Conservation (phyloP, 148 eudicot genomes). For the Vaccinium myrtillus region DNA sequence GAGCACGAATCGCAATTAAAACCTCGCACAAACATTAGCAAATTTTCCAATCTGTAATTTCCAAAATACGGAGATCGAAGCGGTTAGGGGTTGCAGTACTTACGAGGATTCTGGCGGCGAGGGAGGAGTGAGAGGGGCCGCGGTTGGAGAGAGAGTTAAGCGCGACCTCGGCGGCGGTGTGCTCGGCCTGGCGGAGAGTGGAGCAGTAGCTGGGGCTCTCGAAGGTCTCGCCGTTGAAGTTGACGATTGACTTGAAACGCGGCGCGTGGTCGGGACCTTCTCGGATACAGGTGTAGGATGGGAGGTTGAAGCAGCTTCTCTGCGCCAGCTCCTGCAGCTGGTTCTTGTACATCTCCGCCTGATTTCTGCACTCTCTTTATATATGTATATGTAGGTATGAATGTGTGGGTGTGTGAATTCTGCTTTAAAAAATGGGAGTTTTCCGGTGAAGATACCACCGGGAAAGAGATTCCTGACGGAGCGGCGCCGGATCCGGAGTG, state of each 20-base stretch:
- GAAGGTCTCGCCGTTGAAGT: constrained; percentile 27
- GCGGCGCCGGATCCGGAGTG: not conserved
- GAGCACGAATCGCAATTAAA: not conserved
- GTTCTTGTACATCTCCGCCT: constrained; percentile 30
- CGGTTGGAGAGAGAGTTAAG: constrained; percentile 23
- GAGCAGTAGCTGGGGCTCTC: constrained; percentile 21
- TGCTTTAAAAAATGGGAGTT: not conserved
- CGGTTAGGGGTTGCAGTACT: not conserved
- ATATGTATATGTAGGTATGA: too few species aligned
- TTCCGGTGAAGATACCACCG: not conserved
- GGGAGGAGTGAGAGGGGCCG: constrained; percentile 22
- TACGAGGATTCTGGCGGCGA: constrained; percentile 28
- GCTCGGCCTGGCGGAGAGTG: constrained; percentile 30
- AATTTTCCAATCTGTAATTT: not conserved
- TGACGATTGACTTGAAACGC: constrained; percentile 24
- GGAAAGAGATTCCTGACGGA: not conserved
- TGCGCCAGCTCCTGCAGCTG: constrained; percentile 32
- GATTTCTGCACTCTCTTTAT: not conserved
- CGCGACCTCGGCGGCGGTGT: constrained; percentile 27
- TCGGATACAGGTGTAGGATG: constrained; percentile 25
- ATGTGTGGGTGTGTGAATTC: not conserved
- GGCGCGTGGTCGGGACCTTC: constrained; percentile 35
- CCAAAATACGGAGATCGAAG: constrained; percentile 4
- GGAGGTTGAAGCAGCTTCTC: constrained; percentile 33
- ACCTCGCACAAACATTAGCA: too few species aligned